Evolutionary conservation across 257 asterid genomes (phyloP).

Genomic region (Salvia miltiorrhiza): DNA sequence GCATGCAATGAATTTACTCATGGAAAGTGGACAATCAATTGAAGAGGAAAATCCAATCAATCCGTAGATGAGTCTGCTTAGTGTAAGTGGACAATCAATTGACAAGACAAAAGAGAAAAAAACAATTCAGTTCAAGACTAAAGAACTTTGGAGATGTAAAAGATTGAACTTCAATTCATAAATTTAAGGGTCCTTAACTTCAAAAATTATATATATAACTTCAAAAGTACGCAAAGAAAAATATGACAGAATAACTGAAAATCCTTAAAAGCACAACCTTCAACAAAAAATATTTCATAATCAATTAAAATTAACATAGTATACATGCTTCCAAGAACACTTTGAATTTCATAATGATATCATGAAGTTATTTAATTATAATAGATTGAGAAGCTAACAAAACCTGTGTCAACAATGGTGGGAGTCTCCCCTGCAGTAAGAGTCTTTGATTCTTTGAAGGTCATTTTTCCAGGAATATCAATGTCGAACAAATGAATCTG

Average conservation of each 20-base stretch:
- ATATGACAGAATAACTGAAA: not conserved
- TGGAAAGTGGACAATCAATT: not conserved
- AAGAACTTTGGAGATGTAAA: not conserved
- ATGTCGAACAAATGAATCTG: conserved; percentile 91
- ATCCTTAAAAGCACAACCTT: conserved; percentile 5
- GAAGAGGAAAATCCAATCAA: not conserved
- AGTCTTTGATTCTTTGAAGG: conserved; percentile 73
- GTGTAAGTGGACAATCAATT: not conserved
- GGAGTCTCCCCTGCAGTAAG: conserved; percentile 89
- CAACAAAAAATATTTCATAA: conserved; percentile 7
- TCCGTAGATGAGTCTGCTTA: no score
- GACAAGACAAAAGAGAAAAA: conserved; percentile 4
- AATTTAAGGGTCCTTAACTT: not conserved
- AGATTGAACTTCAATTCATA: not conserved
- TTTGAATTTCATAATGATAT: not conserved
- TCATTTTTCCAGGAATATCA: conserved; percentile 82
- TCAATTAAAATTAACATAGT: conserved; percentile 7
- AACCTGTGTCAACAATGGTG: conserved; percentile 84
- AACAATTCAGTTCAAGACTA: not conserved
- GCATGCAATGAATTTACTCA: not conserved
- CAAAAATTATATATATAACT: not conserved
- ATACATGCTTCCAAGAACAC: conserved; percentile 2
- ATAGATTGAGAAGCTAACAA: conserved; percentile 13
- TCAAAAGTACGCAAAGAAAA: no score
- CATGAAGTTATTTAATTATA: conserved; percentile 4